Evolutionary conservation across 108 stramenopile species (phyloP).

Genomic region (Heterococcus sp.): DNA sequence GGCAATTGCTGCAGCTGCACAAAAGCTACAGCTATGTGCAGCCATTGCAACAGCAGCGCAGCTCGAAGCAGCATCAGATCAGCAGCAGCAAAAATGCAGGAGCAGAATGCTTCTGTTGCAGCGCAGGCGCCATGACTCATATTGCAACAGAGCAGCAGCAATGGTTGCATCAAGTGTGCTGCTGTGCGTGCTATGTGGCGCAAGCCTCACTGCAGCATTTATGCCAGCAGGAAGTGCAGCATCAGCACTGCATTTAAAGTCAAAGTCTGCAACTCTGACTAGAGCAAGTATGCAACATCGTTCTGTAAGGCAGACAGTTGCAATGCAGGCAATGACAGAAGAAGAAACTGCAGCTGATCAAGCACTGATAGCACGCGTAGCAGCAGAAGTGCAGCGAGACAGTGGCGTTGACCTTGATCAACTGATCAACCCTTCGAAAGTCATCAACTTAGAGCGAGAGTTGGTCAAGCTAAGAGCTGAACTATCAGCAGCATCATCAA

Average conservation of each 20-base stretch:
- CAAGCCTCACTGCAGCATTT: too few relatives aligned
- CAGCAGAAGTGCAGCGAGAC: slow-evolving; percentile 27
- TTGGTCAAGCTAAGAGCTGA: slow-evolving; percentile 32
- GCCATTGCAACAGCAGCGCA: too few relatives aligned
- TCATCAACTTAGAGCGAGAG: slow-evolving; percentile 44
- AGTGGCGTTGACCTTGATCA: slow-evolving; percentile 45
- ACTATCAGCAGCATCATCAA: neutral
- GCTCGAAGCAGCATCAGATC: too few relatives aligned
- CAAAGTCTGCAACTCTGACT: neutral
- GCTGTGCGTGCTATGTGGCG: too few relatives aligned
- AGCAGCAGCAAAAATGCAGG: too few relatives aligned
- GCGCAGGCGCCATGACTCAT: too few relatives aligned
- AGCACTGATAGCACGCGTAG: slow-evolving; percentile 35
- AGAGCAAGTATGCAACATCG: neutral
- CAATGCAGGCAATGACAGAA: neutral
- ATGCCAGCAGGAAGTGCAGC: too few relatives aligned
- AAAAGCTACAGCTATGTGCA: too few relatives aligned
- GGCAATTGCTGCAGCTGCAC: too few relatives aligned
- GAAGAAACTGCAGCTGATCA: neutral
- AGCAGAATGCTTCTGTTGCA: too few relatives aligned
- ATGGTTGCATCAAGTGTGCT: too few relatives aligned
- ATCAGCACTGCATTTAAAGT: neutral
- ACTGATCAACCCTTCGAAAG: slow-evolving; percentile 47
- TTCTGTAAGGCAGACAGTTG: neutral
- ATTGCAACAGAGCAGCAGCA: too few relatives aligned